A percentile compares a stretch with the other conserved stretches of the same genome.
These are phyloP conservation scores for Rutstroemia sp. DNA, from an alignment of 2,329 filamentous ascomycete genomes.

Conservation along the genomic window DNA sequence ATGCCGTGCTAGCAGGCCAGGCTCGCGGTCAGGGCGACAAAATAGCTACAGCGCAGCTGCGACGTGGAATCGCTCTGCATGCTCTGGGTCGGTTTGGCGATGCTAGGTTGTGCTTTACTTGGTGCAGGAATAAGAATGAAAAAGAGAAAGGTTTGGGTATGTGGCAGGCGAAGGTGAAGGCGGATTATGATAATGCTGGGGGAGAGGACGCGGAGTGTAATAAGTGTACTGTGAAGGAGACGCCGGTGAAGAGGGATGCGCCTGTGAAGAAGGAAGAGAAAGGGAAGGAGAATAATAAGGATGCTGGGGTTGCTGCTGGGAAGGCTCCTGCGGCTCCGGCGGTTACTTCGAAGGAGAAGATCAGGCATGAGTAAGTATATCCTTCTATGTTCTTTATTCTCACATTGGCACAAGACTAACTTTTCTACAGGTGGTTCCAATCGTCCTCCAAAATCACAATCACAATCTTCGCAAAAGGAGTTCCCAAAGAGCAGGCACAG, in stretches of 20 bases:
- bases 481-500: slow-evolving; percentile 47
- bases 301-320: slow-evolving; percentile 4
- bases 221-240: slow-evolving; percentile 41
- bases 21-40: slow-evolving; percentile 67
- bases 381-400: not conserved
- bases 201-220: slow-evolving; percentile 41
- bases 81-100: slow-evolving; percentile 66
- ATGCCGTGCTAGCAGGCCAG: slow-evolving; percentile 52
- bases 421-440: slow-evolving; percentile 48
- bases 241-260: slow-evolving; percentile 36
- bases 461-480: slow-evolving; percentile 58
- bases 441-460: slow-evolving; percentile 52
- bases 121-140: slow-evolving; percentile 43
- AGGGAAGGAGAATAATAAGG: not conserved
- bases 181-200: slow-evolving; percentile 41
- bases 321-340: not conserved
- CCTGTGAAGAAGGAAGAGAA: not conserved
- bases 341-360: slow-evolving; percentile 46
- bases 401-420: not conserved
- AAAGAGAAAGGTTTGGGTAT: slow-evolving; percentile 46
- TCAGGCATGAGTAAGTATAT: slow-evolving; percentile 46
- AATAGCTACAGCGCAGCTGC: slow-evolving; percentile 74
- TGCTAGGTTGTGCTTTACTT: slow-evolving; percentile 62
- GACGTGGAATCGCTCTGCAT: slow-evolving; percentile 68
- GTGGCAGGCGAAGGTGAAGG: slow-evolving; percentile 49